Base-by-base conservation (phyloP, 2,329 filamentous ascomycete species). In the Bipolaris sorokiniana region DNA sequence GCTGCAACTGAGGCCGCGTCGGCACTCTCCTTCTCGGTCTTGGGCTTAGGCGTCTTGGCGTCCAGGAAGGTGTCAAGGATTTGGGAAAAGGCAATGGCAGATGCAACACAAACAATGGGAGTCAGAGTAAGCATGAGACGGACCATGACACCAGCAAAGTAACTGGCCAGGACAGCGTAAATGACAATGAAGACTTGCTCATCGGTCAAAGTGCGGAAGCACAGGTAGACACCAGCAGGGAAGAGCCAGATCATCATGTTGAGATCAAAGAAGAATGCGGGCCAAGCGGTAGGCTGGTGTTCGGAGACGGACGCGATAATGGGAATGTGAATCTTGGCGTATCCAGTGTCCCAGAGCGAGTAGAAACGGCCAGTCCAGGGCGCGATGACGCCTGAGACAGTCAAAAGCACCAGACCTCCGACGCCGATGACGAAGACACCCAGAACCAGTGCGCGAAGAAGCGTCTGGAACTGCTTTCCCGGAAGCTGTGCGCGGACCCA, bases 251-350 rank as follows among this genome's bases (percentile, higher is more conserved):
- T 97, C 71, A 99, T 85, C 82, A 99, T 88, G 82, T 96, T 97
- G 68, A 99, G 84, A 72, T 99, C 95, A 78, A 99, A 99, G 83
- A 99, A 99, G 84, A 97, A 99, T 15, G 96, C 92, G 2, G 95
- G 95, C 95, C 95, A 99, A 41, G 95, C 95, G 36, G 95, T 99
- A 52, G 95, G 95, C 81, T 99, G 95, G 81, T 99, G 95, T 81
- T 99, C 95, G 1, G 95, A 99, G 45, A 99, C 95, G n/a, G 95
- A 99, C 3, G 95, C 95, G 76, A 99, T 99, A 75, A 99, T 99
- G 60, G 95, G 95, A 74, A 99, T 99, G 74, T 99, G 95, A 63
- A 98, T 96, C 84, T 99, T 99, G 71, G 95, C 95, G 75, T 99
- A 99, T 69, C 92, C 90, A 5, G 95, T 99, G 76, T 99, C 96